These are phyloP conservation scores for Exophiala viscosa DNA, from an alignment of 2,329 filamentous ascomycete genomes.

Conservation along the genomic window DNA sequence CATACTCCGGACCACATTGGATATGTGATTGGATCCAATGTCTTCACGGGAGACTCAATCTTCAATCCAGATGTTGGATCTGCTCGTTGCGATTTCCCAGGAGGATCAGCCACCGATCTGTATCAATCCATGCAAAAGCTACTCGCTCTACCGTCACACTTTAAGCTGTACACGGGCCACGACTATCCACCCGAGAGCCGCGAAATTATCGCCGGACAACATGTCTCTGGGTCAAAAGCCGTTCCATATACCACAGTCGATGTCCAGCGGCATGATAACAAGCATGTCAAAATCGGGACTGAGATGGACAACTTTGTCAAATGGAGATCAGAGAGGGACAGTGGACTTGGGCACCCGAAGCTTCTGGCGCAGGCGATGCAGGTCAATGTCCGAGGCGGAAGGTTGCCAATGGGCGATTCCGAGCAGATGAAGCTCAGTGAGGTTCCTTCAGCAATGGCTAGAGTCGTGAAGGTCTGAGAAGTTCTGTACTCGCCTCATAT, in stretches of 20 bases:
- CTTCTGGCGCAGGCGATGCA: conserved; percentile 39
- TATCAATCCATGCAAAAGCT: conserved; percentile 46
- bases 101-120: conserved; percentile 45
- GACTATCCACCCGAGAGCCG: conserved; percentile 44
- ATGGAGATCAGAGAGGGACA: conserved; percentile 34
- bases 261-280: conserved; percentile 36
- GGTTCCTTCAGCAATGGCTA: background rate
- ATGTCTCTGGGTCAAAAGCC: conserved; percentile 18
- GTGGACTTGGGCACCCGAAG: conserved; percentile 31
- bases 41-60: conserved; percentile 54
- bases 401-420: conserved; percentile 29
- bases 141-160: conserved; percentile 41
- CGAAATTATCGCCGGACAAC: conserved; percentile 33
- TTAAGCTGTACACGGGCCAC: conserved; percentile 54
- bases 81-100: conserved; percentile 55
- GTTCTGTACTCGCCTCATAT: too few relatives aligned
- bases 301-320: conserved; percentile 34
- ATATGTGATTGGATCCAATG: conserved; percentile 53
- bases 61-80: conserved; percentile 53
- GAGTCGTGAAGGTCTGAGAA: background rate
- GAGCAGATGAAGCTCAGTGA: background rate
- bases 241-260: conserved; percentile 35
- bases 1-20: conserved; percentile 63
- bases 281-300: conserved; percentile 32
- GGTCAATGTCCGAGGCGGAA: conserved; percentile 39